Conservation (phyloP, 768 basidiomycete species). For the Hortiboletus flavorubellus region DNA sequence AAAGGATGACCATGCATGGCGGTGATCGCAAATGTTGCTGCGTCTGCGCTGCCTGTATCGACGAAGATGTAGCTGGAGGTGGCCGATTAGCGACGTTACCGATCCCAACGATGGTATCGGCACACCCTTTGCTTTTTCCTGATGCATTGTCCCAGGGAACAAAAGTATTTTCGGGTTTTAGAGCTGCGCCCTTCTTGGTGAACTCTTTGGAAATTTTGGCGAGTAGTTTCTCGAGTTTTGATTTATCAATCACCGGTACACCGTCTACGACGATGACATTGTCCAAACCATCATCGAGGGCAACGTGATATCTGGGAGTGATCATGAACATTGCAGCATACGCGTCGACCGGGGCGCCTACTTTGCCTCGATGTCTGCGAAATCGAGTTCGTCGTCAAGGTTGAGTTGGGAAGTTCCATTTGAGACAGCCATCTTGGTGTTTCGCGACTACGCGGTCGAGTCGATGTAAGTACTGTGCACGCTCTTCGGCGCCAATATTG, state of each 20-base stretch:
- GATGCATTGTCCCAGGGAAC: conserved; percentile 85
- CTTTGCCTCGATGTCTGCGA: conserved; percentile 87
- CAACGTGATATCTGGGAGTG: conserved; percentile 72
- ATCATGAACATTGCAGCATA: conserved; percentile 4
- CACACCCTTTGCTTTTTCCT: conserved; percentile 91
- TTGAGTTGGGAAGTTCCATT: conserved; percentile 31
- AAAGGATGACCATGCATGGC: conserved; percentile 78
- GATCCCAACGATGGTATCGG: conserved; percentile 5
- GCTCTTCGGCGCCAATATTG: no score
- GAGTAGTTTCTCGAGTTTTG: conserved; percentile 79
- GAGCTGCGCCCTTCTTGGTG: conserved; percentile 69
- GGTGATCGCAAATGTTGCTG: conserved; percentile 63
- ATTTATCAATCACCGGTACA: conserved; percentile 83
- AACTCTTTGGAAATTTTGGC: conserved; percentile 83
- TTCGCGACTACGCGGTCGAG: neutral
- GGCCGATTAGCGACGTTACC: neutral
- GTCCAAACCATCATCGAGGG: conserved; percentile 85
- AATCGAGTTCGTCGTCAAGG: conserved; percentile 73
- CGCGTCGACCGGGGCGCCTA: conserved; percentile 32
- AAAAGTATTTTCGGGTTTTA: conserved; percentile 74
- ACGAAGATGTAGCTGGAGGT: conserved; percentile 72
- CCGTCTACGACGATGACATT: conserved; percentile 92
- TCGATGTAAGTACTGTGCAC: neutral
- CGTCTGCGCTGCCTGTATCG: conserved; percentile 68
- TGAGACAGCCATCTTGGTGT: conserved; percentile 44